Conservation (phyloP, 1,284 basidiomycete species). For the Taiwanofungus camphoratus region DNA sequence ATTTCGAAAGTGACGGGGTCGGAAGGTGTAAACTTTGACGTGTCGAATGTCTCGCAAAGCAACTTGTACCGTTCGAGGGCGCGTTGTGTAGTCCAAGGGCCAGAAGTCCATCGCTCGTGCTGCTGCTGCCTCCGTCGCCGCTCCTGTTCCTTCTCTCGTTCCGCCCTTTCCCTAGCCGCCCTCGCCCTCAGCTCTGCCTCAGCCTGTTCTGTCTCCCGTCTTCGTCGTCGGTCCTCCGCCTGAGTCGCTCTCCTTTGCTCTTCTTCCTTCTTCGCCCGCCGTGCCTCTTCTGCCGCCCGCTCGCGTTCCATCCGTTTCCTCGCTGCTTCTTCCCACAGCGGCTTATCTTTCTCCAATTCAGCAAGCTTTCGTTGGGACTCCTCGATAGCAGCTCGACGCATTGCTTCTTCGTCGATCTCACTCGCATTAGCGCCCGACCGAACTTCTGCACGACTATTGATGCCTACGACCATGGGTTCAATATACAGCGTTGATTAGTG, state of each 20-base stretch:
- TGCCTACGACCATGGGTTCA: not conserved
- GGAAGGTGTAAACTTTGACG: constrained; percentile 44
- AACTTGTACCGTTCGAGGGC: constrained; percentile 62
- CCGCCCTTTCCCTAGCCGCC: constrained; percentile 19
- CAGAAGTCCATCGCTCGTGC: constrained; percentile 44
- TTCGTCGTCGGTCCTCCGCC: constrained; percentile 21
- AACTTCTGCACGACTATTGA: not conserved
- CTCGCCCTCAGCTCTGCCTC: constrained; percentile 26
- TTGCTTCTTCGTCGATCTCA: constrained; percentile 29
- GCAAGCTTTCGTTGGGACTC: constrained; percentile 64
- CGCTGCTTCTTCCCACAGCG: constrained; percentile 53
- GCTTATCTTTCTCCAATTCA: constrained; percentile 60
- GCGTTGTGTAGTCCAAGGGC: constrained; percentile 51
- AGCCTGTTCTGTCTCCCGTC: constrained; percentile 23
- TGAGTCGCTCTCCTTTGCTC: constrained; percentile 34
- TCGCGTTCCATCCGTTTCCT: constrained; percentile 41
- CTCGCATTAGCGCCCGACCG: constrained; percentile 10
- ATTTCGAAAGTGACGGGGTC: constrained; percentile 49
- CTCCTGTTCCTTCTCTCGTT: constrained; percentile 30
- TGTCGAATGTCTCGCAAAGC: constrained; percentile 58
- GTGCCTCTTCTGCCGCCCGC: constrained; percentile 38
- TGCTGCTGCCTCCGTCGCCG: constrained; percentile 31
- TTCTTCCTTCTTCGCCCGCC: constrained; percentile 27
- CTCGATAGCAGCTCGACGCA: constrained; percentile 43
- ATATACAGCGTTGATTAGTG: not conserved